A percentile compares a stretch with the other conserved stretches of the same genome.
These are phyloP conservation scores for Chlorella variabilis DNA, from an alignment of 163 green algal species.

Conservation along the genomic window DNA sequence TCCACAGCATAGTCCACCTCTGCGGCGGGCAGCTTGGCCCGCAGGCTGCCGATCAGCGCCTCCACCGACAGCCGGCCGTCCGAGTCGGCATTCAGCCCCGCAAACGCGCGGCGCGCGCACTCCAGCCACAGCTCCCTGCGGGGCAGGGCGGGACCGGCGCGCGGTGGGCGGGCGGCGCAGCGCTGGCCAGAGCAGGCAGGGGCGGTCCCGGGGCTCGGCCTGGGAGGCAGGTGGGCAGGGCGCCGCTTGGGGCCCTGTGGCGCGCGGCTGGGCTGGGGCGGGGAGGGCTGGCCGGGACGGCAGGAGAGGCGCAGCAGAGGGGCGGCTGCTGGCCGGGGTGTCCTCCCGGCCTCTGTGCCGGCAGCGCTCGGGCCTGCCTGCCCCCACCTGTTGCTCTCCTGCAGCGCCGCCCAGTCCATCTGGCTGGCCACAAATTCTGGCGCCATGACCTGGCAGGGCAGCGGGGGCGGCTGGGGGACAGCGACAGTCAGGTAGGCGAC, in stretches of 20 bases:
- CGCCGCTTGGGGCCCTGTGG: no score
- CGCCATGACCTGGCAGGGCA: not conserved
- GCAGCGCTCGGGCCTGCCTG: no score
- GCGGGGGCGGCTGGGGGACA: not conserved
- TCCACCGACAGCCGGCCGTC: slow-evolving; percentile 46
- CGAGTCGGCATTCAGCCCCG: slow-evolving; percentile 58
- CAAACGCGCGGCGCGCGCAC: slow-evolving; percentile 74
- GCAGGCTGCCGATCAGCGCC: slow-evolving; percentile 55
- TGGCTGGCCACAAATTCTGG: slow-evolving; percentile 76
- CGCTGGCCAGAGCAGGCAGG: no score
- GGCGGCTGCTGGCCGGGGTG: no score
- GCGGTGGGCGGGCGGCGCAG: not conserved
- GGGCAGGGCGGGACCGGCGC: not conserved
- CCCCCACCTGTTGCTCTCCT: slow-evolving; percentile 73
- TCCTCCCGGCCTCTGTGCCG: no score
- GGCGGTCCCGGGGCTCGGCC: no score
- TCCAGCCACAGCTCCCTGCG: slow-evolving; percentile 81
- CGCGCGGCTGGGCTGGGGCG: no score
- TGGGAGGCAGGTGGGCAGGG: no score
- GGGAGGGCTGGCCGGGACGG: no score
- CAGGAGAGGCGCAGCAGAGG: no score
- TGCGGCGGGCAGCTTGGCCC: slow-evolving; percentile 75
- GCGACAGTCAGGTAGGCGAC: not conserved
- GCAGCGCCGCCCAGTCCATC: slow-evolving; percentile 79
- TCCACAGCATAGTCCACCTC: slow-evolving; percentile 81